phyloP scores from a whole-genome alignment of 2,329 filamentous ascomycete genomes.

The Calonectria hongkongensis region DNA sequence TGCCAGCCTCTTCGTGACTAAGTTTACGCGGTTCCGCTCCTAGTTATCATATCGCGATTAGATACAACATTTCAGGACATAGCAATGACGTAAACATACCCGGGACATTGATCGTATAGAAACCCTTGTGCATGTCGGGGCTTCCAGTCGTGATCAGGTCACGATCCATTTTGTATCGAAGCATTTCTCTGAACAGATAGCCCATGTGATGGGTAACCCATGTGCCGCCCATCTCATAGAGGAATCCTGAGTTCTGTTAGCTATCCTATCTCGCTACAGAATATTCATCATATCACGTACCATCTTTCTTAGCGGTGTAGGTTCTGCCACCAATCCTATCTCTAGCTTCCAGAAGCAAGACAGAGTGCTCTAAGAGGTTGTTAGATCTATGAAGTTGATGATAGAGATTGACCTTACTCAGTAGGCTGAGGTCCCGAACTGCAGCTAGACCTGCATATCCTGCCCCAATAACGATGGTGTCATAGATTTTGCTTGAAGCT shows the following conservation, averaged over 20 bases:
- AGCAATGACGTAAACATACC: conserved; percentile 11
- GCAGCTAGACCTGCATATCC: conserved; percentile 49
- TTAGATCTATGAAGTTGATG: neutral
- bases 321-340: conserved; percentile 60
- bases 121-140: conserved; percentile 39
- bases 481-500: conserved; percentile 37
- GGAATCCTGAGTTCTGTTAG: conserved; percentile 51
- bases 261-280: neutral
- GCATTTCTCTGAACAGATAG: conserved; percentile 65
- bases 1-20: conserved; percentile 53
- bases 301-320: conserved; percentile 58
- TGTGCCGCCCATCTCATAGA: conserved; percentile 65
- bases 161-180: conserved; percentile 61
- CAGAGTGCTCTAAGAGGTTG: conserved; percentile 33
- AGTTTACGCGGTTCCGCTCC: conserved; percentile 46
- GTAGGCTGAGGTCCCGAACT: conserved; percentile 41
- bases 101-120: conserved; percentile 45
- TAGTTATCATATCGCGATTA: neutral
- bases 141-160: conserved; percentile 43
- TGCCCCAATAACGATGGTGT: conserved; percentile 47
- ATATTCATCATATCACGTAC: conserved; percentile 47
- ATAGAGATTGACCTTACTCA: conserved; percentile 16
- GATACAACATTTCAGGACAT: neutral
- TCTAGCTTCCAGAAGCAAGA: conserved; percentile 61
- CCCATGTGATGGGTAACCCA: conserved; percentile 63